A percentile compares a stretch with the other conserved stretches of the same genome.
phyloP scores from a whole-genome alignment of 2,329 filamentous ascomycete genomes.

The Orbilia quercus region DNA sequence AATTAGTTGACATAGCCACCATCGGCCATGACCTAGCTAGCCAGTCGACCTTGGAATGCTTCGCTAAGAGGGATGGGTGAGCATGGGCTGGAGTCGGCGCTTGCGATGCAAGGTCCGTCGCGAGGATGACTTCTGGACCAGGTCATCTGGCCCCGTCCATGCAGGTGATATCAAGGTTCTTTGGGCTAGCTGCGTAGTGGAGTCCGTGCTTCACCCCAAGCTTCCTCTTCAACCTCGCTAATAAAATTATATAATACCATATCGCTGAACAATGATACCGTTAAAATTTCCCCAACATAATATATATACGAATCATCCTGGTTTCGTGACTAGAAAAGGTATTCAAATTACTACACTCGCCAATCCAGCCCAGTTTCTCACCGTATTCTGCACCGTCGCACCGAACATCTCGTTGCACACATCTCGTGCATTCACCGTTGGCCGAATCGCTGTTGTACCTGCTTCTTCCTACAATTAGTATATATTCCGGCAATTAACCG shows the following conservation, averaged over 20 bases:
- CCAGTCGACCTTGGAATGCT: too few species aligned
- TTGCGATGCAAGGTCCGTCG: constrained; percentile 44
- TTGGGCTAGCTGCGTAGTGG: neutral
- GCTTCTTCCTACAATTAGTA: constrained; percentile 14
- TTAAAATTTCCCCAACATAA: neutral
- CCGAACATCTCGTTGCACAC: neutral
- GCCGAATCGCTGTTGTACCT: constrained; percentile 12
- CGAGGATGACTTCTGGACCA: constrained; percentile 16
- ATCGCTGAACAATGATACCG: neutral
- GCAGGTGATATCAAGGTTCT: constrained; percentile 5
- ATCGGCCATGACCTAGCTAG: too few species aligned
- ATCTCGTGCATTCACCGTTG: constrained; percentile 16
- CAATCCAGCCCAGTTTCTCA: constrained; percentile 10
- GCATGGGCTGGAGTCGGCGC: constrained; percentile 20
- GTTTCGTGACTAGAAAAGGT: neutral
- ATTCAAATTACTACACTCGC: too few species aligned
- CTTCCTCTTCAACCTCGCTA: neutral
- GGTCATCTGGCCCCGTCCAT: constrained; percentile 41
- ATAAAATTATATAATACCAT: neutral
- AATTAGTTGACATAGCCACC: constrained; percentile 33
- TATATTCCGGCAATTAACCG: constrained; percentile 3
- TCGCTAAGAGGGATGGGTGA: constrained; percentile 23
- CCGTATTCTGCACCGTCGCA: constrained; percentile 20
- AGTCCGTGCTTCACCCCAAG: constrained; percentile 1
- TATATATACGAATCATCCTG: constrained; percentile 8